These are phyloP conservation scores for Ulvella scutata DNA, from an alignment of 139 green algal species.

Conservation along the genomic window DNA sequence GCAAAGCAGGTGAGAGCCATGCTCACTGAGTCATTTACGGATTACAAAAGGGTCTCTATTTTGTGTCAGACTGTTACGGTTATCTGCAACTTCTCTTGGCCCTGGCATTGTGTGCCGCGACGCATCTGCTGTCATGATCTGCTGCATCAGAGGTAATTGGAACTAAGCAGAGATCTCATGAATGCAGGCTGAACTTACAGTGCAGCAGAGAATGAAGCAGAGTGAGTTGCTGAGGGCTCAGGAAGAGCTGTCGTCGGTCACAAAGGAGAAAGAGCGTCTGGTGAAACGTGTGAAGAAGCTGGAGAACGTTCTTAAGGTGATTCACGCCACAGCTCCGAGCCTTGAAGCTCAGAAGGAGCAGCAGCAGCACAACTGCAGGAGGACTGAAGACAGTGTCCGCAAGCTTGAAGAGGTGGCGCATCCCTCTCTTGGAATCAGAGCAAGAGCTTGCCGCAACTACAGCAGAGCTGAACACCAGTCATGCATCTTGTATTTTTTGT, in stretches of 20 bases:
- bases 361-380: not conserved
- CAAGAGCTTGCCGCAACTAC: no score
- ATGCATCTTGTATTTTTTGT: no score
- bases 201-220: not conserved
- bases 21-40: no score
- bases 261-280: not conserved
- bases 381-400: not conserved
- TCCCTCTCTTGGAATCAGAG: no score
- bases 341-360: not conserved
- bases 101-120: no score
- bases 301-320: not conserved
- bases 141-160: conserved; percentile 5
- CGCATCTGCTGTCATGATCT: no score
- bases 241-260: not conserved
- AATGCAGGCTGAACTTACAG: not conserved
- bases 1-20: conserved; percentile 26
- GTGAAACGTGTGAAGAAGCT: not conserved
- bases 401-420: no score
- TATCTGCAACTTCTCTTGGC: no score
- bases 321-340: not conserved
- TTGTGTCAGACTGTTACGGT: no score
- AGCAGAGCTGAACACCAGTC: no score
- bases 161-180: conserved; percentile 3
- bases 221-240: not conserved
- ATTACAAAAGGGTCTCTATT: no score